These are phyloP conservation scores for Davidsoniella neocaledoniae DNA, from an alignment of 2,329 filamentous ascomycete species.

Conservation along the genomic window DNA sequence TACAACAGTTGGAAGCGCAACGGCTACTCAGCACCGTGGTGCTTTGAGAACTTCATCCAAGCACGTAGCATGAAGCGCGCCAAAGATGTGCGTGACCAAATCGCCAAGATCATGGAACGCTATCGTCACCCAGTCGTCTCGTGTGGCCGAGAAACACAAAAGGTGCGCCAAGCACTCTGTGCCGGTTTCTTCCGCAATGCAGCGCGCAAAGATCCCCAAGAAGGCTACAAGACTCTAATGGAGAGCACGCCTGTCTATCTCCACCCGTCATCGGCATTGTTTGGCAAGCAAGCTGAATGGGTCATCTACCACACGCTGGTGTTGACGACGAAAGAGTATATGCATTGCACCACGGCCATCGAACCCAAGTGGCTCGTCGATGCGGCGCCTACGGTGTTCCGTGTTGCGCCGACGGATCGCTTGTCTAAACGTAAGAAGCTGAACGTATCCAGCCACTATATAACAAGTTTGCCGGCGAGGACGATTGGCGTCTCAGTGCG, in stretches of 20 bases:
- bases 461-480: slow-evolving; percentile 79
- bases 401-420: slow-evolving; percentile 74
- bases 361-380: slow-evolving; percentile 92
- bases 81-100: slow-evolving; percentile 81
- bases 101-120: slow-evolving; percentile 84
- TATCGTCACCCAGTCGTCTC: slow-evolving; percentile 70
- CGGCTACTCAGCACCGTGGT: slow-evolving; percentile 75
- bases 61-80: slow-evolving; percentile 75
- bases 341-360: slow-evolving; percentile 85
- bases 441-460: slow-evolving; percentile 92
- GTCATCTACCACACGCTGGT: slow-evolving; percentile 88
- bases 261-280: slow-evolving; percentile 80
- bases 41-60: slow-evolving; percentile 95
- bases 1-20: slow-evolving; percentile 93
- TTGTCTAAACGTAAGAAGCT: slow-evolving; percentile 83
- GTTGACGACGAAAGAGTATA: slow-evolving; percentile 92
- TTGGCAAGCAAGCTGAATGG: slow-evolving; percentile 91
- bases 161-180: slow-evolving; percentile 78
- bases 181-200: slow-evolving; percentile 90
- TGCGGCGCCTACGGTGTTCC: slow-evolving; percentile 97
- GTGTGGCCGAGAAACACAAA: slow-evolving; percentile 74
- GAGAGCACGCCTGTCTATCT: slow-evolving; percentile 91
- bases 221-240: slow-evolving; percentile 94
- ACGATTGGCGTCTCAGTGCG: slow-evolving; percentile 86
- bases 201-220: slow-evolving; percentile 85